Conservation (phyloP, 768 basidiomycete genomes). For the Rubroboletus pulcherrimus region DNA sequence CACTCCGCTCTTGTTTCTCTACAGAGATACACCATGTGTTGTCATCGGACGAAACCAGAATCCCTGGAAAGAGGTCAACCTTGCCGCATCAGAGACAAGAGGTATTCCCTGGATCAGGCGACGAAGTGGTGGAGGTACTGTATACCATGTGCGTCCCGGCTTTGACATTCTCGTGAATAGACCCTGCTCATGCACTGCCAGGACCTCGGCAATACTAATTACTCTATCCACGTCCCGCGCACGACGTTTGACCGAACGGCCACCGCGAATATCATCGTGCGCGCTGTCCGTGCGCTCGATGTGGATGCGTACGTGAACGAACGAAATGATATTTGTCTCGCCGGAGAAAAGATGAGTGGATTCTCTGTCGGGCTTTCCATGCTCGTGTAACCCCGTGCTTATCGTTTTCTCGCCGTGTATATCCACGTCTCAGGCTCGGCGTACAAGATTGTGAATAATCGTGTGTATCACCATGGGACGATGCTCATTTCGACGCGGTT, state of each 20-base stretch:
- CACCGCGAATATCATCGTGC: constrained; percentile 73
- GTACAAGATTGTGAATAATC: constrained; percentile 86
- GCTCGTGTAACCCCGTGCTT: background rate
- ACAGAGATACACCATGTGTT: constrained; percentile 85
- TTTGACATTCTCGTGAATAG: background rate
- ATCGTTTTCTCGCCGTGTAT: constrained; percentile 5
- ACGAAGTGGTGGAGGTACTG: constrained; percentile 91
- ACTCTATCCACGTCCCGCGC: constrained; percentile 88
- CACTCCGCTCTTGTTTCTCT: constrained; percentile 77
- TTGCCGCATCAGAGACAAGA: constrained; percentile 47
- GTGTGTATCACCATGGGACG: constrained; percentile 97
- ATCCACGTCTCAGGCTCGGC: constrained; percentile 93
- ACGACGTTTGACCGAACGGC: constrained; percentile 71
- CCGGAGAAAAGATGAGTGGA: constrained; percentile 79
- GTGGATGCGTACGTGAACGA: constrained; percentile 81
- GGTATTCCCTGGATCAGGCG: constrained; percentile 77
- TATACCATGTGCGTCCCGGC: constrained; percentile 76
- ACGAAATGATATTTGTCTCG: constrained; percentile 87
- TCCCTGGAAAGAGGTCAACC: constrained; percentile 96
- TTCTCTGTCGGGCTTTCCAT: background rate
- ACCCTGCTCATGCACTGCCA: constrained; percentile 28
- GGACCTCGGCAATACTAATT: constrained; percentile 98
- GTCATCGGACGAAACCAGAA: constrained; percentile 96
- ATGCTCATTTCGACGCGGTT: constrained; percentile 91
- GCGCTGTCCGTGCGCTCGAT: constrained; percentile 73